Evolutionary conservation across 2,329 filamentous ascomycete species (phyloP).

Genomic region (Colletotrichum scovillei): DNA sequence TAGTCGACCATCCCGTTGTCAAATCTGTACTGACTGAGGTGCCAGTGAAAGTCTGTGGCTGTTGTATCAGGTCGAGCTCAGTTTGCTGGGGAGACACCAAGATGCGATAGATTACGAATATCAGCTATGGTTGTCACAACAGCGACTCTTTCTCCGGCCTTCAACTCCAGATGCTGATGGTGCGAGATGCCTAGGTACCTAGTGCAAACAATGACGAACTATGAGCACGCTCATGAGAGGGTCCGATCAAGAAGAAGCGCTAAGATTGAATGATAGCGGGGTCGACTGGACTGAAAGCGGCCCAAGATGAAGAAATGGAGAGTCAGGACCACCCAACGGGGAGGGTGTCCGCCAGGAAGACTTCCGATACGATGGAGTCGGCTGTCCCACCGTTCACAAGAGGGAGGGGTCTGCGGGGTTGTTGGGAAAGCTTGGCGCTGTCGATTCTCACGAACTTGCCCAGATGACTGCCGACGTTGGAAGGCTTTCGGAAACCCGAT

Average conservation of each 20-base stretch:
- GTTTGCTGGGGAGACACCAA: background rate
- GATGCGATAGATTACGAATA: background rate
- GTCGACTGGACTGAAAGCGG: conserved; percentile 17
- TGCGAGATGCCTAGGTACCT: background rate
- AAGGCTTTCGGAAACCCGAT: background rate
- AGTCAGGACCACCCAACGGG: background rate
- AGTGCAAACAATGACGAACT: conserved; percentile 15
- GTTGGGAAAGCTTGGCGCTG: conserved; percentile 31
- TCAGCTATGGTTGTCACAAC: background rate
- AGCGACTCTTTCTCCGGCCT: background rate
- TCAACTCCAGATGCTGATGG: background rate
- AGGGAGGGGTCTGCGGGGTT: conserved; percentile 21
- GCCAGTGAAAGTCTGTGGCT: background rate
- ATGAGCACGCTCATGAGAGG: conserved; percentile 4
- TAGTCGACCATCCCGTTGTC: background rate
- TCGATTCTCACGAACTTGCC: background rate
- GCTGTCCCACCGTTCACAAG: conserved; percentile 25
- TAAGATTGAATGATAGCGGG: conserved; percentile 2
- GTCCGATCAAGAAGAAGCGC: background rate
- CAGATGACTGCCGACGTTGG: background rate
- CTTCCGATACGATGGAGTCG: conserved; percentile 30
- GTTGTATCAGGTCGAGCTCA: background rate
- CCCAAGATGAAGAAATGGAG: background rate
- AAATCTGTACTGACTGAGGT: background rate
- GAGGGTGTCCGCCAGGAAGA: conserved; percentile 28